phyloP scores from a whole-genome alignment of 2,329 filamentous ascomycete genomes.

The Colletotrichum tropicicola region DNA sequence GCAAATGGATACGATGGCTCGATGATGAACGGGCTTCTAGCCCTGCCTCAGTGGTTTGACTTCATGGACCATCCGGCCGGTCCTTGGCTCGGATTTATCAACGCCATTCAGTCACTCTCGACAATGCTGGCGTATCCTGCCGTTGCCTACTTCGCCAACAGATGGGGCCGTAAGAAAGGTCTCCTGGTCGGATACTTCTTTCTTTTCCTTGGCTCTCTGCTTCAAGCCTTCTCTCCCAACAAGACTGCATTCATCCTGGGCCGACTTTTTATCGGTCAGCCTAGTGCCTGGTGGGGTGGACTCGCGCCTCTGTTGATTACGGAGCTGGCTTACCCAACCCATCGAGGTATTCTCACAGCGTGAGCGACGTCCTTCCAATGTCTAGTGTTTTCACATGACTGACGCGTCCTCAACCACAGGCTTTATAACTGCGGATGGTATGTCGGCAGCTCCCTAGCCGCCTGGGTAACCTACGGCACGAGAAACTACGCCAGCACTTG shows the following conservation, averaged over 20 bases:
- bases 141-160: constrained; percentile 42
- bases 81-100: constrained; percentile 7
- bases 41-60: constrained; percentile 49
- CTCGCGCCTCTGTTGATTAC: constrained; percentile 48
- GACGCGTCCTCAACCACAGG: not conserved
- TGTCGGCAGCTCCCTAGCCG: not conserved
- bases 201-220: constrained; percentile 37
- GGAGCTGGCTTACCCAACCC: constrained; percentile 52
- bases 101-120: constrained; percentile 24
- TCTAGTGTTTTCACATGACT: not conserved
- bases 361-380: too few species aligned
- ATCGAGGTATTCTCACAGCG: constrained; percentile 38
- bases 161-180: constrained; percentile 42
- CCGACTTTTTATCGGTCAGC: constrained; percentile 46
- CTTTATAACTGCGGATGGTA: not conserved
- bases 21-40: constrained; percentile 66
- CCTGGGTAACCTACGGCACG: not conserved
- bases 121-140: constrained; percentile 38
- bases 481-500: not conserved
- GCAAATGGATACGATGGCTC: constrained; percentile 53
- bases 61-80: constrained; percentile 15
- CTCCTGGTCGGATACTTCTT: constrained; percentile 43
- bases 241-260: constrained; percentile 42
- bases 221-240: constrained; percentile 40
- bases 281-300: constrained; percentile 41